A percentile compares a stretch with the other conserved stretches of the same genome.
phyloP scores from a whole-genome alignment of 2,329 filamentous ascomycete species.

The Madurella fahalii region DNA sequence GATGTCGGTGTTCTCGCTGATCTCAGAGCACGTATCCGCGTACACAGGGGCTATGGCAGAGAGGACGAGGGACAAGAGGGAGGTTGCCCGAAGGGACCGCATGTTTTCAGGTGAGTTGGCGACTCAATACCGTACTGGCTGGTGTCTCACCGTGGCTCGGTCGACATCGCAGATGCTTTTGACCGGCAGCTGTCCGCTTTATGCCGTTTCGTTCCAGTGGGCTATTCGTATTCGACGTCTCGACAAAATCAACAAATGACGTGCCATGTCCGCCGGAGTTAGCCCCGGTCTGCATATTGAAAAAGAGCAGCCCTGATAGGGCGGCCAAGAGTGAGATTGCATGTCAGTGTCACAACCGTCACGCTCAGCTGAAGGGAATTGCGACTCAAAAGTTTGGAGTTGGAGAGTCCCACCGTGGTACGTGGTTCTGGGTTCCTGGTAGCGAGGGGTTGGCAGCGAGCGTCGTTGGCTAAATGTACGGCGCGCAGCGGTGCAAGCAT shows the following conservation, averaged over 20 bases:
- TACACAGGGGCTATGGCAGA: background rate
- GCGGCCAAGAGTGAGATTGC: too few relatives aligned
- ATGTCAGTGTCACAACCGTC: too few relatives aligned
- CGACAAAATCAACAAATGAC: too few relatives aligned
- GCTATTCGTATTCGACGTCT: too few relatives aligned
- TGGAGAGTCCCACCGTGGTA: background rate
- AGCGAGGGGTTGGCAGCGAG: background rate
- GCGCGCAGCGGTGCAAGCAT: background rate
- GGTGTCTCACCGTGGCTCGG: background rate
- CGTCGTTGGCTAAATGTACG: background rate
- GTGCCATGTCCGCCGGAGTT: too few relatives aligned
- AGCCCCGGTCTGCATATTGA: too few relatives aligned
- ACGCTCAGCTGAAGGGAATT: background rate
- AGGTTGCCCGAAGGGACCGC: background rate
- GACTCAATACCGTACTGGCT: background rate
- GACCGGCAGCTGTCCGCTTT: too few relatives aligned
- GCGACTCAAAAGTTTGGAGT: background rate
- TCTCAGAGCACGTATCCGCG: slow-evolving; percentile 17
- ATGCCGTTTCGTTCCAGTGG: too few relatives aligned
- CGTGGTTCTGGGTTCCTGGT: background rate
- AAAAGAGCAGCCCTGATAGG: too few relatives aligned
- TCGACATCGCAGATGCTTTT: background rate
- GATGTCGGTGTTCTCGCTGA: slow-evolving; percentile 15
- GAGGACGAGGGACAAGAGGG: slow-evolving; percentile 1
- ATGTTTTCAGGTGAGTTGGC: background rate